Percentiles rank a stretch among this genome's conserved stretches.
Evolutionary conservation across 257 asterid genomes (phyloP).

Genomic region (Fraxinus pennsylvanica): DNA sequence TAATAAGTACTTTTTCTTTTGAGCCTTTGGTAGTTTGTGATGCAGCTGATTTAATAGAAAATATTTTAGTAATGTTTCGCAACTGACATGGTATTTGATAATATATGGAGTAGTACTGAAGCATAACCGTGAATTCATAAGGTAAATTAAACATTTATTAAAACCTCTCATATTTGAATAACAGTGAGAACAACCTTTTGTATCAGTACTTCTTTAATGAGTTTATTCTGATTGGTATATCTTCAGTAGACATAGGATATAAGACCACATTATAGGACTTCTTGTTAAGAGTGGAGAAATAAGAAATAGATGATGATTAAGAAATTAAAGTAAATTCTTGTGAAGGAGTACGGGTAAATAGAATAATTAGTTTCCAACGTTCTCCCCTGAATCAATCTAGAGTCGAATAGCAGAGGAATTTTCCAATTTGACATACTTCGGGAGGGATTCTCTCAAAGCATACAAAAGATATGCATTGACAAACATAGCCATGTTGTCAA

Average conservation of each 20-base stretch:
- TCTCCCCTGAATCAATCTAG: conserved; percentile 87
- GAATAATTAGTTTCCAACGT: conserved; percentile 58
- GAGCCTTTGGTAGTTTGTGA: conserved; percentile 99
- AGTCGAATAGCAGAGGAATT: conserved; percentile 78
- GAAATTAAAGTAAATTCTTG: too few relatives aligned
- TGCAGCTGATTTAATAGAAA: conserved; percentile 96
- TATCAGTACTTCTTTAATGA: too few relatives aligned
- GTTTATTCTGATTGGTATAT: too few relatives aligned
- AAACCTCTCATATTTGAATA: too few relatives aligned
- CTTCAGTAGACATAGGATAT: too few relatives aligned
- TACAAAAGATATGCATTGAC: not conserved
- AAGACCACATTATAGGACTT: too few relatives aligned
- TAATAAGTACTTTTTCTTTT: conserved; percentile 91
- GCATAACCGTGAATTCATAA: not conserved
- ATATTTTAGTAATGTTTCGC: conserved; percentile 91
- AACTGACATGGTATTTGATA: conserved; percentile 97
- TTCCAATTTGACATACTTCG: conserved; percentile 68
- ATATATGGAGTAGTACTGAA: conserved; percentile 88
- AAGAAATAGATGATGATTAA: too few relatives aligned
- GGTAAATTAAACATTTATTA: too few relatives aligned
- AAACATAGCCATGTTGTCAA: too few relatives aligned
- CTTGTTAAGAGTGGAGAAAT: too few relatives aligned
- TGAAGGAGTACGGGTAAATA: too few relatives aligned
- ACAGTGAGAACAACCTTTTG: too few relatives aligned
- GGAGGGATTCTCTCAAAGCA: conserved; percentile 80